Conservation (phyloP, 2,329 filamentous ascomycete species). For the Paraconiothyrium sp. region DNA sequence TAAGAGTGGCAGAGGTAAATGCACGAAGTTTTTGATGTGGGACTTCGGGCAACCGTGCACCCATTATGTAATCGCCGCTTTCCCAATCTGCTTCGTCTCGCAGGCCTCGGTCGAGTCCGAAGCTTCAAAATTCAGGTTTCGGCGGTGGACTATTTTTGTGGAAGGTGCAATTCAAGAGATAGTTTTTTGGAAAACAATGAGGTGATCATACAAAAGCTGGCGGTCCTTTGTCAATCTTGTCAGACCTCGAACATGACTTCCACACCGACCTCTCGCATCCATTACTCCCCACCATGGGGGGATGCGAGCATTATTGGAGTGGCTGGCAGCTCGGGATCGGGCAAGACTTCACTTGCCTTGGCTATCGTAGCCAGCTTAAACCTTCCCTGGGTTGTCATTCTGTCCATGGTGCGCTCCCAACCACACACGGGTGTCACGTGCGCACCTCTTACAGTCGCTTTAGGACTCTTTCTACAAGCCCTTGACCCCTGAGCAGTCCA, state of each 20-base stretch:
- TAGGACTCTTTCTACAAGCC: conserved; percentile 98
- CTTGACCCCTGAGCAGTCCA: conserved; percentile 79
- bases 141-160: conserved; percentile 1
- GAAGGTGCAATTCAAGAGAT: conserved; percentile 4
- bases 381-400: conserved; percentile 95
- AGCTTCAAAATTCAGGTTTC: background rate
- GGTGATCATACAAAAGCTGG: conserved; percentile 6
- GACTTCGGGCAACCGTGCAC: conserved; percentile 3
- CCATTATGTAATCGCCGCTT: background rate
- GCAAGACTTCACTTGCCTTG: conserved; percentile 92
- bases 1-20: background rate
- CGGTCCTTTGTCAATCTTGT: background rate
- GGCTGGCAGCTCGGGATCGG: conserved; percentile 92
- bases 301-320: conserved; percentile 97
- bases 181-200: conserved; percentile 13
- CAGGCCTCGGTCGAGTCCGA: conserved; percentile 7
- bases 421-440: conserved; percentile 35
- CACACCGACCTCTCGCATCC: conserved; percentile 56
- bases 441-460: conserved; percentile 23
- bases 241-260: conserved; percentile 31
- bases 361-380: conserved; percentile 91
- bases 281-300: conserved; percentile 95
- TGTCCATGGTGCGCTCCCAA: conserved; percentile 79
- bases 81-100: conserved; percentile 7
- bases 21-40: conserved; percentile 14